Base-by-base conservation (phyloP, 495 filamentous ascomycete species). In the Staphylotrichum longicolle region DNA sequence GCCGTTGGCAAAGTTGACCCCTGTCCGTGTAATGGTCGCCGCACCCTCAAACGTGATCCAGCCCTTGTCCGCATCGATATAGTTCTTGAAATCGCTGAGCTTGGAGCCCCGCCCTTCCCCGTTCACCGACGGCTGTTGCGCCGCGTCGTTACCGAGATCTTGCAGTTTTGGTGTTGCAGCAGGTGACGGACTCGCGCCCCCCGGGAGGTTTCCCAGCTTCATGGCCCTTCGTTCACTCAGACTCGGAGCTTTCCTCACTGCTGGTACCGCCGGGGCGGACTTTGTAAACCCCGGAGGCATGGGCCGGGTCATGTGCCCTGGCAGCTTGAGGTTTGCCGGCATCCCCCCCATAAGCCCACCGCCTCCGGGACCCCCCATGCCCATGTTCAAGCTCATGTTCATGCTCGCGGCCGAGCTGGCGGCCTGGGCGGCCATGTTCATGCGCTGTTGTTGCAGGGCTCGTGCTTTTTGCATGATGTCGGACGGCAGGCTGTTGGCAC, bases 11-110 rank as follows among this genome's bases (percentile, higher is more conserved):
- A 99, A 99, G 65, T 98, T 85, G 54, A 99, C 90, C 30, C 94
- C 94, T 54, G 88, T 85, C 4, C 89, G 86, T 57, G 91, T 90
- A 39, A 99, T 86, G 27, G 90, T 83, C 5, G 94, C 94, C 62
- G 96, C 96, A 61, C 91, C 92, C 63, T 91, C 91, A 73, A 99
- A 99, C 20, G 87, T 93, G 59, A 99, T 75, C 33, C 88, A 95
- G 14, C 94, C 94, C 32, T 90, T 88, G 70, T 96, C 89, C 1
- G 91, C 88, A 68, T 99, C 91, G 62, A 99, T 90, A 65, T 88
- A 93, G 57, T 96, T 85, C 9, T 92, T 86, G 74, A 96, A 98
- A 72, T 96, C 93, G 74, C 87, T 91, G 70, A 99, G 87, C 51
- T 89, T 83, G 3, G 88, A 88, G 54, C 86, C 86, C 46, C 72